Percentiles rank a stretch among this genome's conserved stretches.
Conservation (phyloP, 2,329 filamentous ascomycete genomes). For the Fusarium euwallaceae region DNA sequence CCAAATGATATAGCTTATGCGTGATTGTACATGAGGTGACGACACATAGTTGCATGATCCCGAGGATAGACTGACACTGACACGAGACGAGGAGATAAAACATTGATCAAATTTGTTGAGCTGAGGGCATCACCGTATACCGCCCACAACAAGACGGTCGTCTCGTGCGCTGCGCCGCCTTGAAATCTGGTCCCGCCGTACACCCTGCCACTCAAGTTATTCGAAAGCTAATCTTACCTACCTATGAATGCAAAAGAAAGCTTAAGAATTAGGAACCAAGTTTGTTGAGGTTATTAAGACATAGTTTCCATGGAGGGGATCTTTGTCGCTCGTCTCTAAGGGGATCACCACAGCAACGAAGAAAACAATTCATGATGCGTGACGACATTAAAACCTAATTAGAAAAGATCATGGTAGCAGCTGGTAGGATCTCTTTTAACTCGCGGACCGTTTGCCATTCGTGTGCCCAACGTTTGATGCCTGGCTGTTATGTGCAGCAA, state of each 20-base stretch:
- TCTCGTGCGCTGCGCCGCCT: not conserved
- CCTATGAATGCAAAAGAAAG: not conserved
- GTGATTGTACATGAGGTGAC: not conserved
- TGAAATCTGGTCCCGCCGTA: not conserved
- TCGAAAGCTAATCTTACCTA: too few species aligned
- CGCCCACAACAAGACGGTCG: not conserved
- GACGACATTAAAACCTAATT: not conserved
- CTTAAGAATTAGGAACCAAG: too few species aligned
- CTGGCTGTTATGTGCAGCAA: not conserved
- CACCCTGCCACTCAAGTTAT: not conserved
- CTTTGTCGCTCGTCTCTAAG: not conserved
- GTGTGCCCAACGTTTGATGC: not conserved
- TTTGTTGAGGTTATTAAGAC: not conserved
- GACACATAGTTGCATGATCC: accelerated
- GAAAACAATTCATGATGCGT: too few species aligned
- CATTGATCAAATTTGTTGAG: not conserved
- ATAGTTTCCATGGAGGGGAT: too few species aligned
- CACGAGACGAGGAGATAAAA: not conserved
- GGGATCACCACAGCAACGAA: not conserved
- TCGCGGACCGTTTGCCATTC: not conserved
- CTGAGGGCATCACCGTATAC: not conserved
- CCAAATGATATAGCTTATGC: not conserved
- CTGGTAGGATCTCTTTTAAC: not conserved
- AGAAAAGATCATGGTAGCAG: too few species aligned
- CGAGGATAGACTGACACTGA: not conserved